Evolutionary conservation across 306 rosid genomes (phyloP).

Genomic region (Inga oerstediana): DNA sequence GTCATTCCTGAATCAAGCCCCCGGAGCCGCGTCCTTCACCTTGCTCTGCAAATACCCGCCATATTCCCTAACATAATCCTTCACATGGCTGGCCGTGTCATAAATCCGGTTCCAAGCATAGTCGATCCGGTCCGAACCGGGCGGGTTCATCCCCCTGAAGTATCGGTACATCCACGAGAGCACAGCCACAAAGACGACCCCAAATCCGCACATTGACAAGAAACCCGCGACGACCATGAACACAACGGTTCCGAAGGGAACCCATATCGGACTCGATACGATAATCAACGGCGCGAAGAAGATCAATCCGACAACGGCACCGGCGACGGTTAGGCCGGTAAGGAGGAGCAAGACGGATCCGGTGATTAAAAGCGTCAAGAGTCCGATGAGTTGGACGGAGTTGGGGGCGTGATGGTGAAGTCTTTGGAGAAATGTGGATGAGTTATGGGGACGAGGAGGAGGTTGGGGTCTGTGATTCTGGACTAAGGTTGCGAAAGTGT

Average conservation of each 20-base stretch:
- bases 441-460: not conserved
- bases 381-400: constrained; percentile 71
- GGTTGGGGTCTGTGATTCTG: constrained; percentile 32
- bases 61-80: constrained; percentile 58
- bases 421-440: constrained; percentile 41
- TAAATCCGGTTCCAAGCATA: constrained; percentile 53
- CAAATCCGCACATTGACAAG: constrained; percentile 52
- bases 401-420: constrained; percentile 57
- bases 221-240: constrained; percentile 37
- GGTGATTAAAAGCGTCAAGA: constrained; percentile 56
- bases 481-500: constrained; percentile 39
- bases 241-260: constrained; percentile 43
- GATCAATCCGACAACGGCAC: constrained; percentile 38
- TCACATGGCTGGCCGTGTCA: constrained; percentile 62
- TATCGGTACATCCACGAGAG: constrained; percentile 63
- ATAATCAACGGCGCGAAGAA: constrained; percentile 59
- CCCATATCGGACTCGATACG: constrained; percentile 64
- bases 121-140: constrained; percentile 55
- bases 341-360: constrained; percentile 59
- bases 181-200: constrained; percentile 36
- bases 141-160: constrained; percentile 47
- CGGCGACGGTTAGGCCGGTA: constrained; percentile 50
- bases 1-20: constrained; percentile 39
- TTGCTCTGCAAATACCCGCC: constrained; percentile 63
- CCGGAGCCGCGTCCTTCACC: constrained; percentile 72